phyloP scores from a whole-genome alignment of 345 rosid genomes.

The Bretschneidera sinensis region DNA sequence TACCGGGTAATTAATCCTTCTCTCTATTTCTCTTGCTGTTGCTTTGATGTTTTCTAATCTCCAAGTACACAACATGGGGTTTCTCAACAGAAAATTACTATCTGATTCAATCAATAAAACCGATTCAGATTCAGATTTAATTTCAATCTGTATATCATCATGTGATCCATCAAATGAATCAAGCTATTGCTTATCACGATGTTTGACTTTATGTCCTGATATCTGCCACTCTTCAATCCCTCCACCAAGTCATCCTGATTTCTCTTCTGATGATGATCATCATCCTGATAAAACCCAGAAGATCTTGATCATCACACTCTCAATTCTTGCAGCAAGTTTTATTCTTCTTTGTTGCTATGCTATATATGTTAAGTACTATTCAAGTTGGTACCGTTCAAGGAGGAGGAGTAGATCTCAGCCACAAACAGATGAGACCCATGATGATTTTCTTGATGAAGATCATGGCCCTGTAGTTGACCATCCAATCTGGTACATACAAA shows the following conservation, averaged over 20 bases:
- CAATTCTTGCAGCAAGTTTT: slow-evolving; percentile 25
- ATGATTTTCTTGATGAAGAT: slow-evolving; percentile 37
- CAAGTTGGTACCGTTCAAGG: not conserved
- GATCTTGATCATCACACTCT: slow-evolving; percentile 25
- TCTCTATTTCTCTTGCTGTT: not conserved
- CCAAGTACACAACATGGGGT: slow-evolving; percentile 8
- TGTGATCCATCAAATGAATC: slow-evolving; percentile 10
- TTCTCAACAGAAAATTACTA: slow-evolving; percentile 16
- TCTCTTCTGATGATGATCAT: not conserved
- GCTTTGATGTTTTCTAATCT: not conserved
- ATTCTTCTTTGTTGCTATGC: slow-evolving; percentile 25
- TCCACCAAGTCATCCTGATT: slow-evolving; percentile 16
- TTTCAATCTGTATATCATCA: not conserved
- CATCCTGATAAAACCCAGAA: slow-evolving; percentile 10
- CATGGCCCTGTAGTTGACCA: slow-evolving; percentile 47
- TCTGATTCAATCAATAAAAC: not conserved
- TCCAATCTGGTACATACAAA: slow-evolving; percentile 65
- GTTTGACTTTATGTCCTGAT: slow-evolving; percentile 17
- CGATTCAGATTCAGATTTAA: too few relatives aligned
- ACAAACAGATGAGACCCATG: slow-evolving; percentile 13
- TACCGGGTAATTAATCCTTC: not conserved
- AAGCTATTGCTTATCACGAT: not conserved
- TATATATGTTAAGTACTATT: slow-evolving; percentile 25
- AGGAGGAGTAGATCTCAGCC: not conserved
- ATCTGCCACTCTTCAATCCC: slow-evolving; percentile 11